Evolutionary conservation across 768 basidiomycete species (phyloP), one percentile per base, ranked within the genome.

Genomic region (Austroboletus festivus): DNA sequence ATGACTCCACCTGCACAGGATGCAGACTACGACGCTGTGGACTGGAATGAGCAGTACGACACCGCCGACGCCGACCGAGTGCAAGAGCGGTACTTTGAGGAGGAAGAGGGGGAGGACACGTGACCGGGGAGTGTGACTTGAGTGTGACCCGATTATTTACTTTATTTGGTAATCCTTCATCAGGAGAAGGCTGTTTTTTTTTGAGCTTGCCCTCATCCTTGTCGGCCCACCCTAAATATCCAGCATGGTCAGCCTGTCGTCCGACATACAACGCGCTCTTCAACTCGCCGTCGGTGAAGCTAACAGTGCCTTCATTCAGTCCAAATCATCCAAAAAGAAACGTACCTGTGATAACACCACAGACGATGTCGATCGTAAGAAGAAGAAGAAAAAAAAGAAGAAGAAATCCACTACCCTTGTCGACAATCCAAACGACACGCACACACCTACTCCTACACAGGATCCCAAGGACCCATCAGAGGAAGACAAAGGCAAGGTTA

Each of bases 21-120:
- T 5, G 76, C 83, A 26, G 78, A 88, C 55, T 90, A 90, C 48
- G 85, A 85, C 50, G 61, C 62, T 43, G 76, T 86, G 9, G 88
- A 90, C 60, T 90, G 88, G 86, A 79, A 81, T 57, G 88, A 90
- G 47, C 71, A 70, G 34, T 76, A 85, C 67, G 86, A 86, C 56
- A 65, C 52, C 19, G 78, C 80, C 18, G 70, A 76, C 50, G 70
- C 76, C 50, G 84, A 85, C 48, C 67, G 77, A 54, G 82, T 83
- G 24, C 80, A 88, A 63, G 86, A 86, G 24, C 71, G 74, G 19
- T 89, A 88, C 82, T 89, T 89, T 65, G 81, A 86, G 40, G 79
- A 83, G 20, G 83, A 84, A 42, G 81, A 83, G 20, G 73, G 74
- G 39, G 62, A 60, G 42, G 55, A 50, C 31, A 19, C 31, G 40